A percentile compares a stretch with the other conserved stretches of the same genome.
Conservation (phyloP, 352 stramenopile genomes). For the Globisporangium echinulatum region DNA sequence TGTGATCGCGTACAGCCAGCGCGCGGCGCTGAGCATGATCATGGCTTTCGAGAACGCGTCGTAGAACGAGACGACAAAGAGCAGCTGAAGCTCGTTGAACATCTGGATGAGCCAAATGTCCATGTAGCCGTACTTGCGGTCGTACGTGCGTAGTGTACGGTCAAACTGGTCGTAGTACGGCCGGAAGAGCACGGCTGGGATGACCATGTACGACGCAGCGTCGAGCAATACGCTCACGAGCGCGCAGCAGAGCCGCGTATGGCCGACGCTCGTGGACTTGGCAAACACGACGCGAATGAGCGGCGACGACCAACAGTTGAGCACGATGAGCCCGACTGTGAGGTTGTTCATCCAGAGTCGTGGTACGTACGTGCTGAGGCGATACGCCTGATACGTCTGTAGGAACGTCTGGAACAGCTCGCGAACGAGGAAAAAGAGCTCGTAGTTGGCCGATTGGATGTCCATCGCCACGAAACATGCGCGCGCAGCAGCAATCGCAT, state of each 20-base stretch:
- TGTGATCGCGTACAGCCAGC: constrained; percentile 21
- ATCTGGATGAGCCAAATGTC: constrained; percentile 25
- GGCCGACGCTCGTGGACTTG: neutral
- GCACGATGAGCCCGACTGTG: constrained; percentile 21
- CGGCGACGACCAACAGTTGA: constrained; percentile 27
- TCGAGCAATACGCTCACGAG: constrained; percentile 25
- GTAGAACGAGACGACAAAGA: constrained; percentile 21
- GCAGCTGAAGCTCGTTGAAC: constrained; percentile 28
- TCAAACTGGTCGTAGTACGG: constrained; percentile 19
- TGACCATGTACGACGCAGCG: constrained; percentile 14
- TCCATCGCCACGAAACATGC: constrained; percentile 10
- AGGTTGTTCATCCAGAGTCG: constrained; percentile 31
- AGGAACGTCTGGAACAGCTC: constrained; percentile 23
- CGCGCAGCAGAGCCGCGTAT: neutral
- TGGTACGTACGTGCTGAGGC: constrained; percentile 22
- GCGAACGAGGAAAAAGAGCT: constrained; percentile 21
- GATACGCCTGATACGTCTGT: constrained; percentile 22
- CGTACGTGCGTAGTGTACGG: constrained; percentile 6
- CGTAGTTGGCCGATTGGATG: constrained; percentile 20
- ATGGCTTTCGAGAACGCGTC: constrained; percentile 21
- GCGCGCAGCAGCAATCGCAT: neutral
- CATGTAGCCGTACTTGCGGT: constrained; percentile 13
- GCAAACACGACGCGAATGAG: neutral
- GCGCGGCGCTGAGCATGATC: constrained; percentile 22
- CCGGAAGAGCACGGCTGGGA: constrained; percentile 13